Evolutionary conservation across 305 asterid species (phyloP).

Genomic region (Withania somnifera): DNA sequence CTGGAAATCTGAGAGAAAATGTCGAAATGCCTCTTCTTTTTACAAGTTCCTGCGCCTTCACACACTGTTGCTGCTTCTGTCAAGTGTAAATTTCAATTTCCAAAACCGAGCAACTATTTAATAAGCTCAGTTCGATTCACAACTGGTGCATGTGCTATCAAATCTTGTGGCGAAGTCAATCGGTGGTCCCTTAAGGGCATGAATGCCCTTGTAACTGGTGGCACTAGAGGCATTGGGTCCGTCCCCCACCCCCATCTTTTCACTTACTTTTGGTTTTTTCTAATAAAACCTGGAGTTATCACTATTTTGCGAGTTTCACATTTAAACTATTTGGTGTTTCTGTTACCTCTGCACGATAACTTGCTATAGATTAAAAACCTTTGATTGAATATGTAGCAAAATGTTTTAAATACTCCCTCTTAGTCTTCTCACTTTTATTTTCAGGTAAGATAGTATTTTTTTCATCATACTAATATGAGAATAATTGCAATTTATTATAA

Average conservation of each 20-base stretch:
- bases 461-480: no score
- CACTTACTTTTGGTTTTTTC: not conserved
- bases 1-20: not conserved
- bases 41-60: not conserved
- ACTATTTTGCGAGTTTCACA: no score
- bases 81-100: not conserved
- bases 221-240: constrained; percentile 57
- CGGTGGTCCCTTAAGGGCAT: constrained; percentile 50
- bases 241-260: not conserved
- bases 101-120: not conserved
- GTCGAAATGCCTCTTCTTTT: not conserved
- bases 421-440: no score
- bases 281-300: no score
- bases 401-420: no score
- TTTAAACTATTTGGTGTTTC: no score
- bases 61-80: not conserved
- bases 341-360: no score
- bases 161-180: not conserved
- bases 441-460: no score
- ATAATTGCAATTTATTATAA: no score
- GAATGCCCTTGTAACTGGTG: constrained; percentile 58
- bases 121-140: not conserved
- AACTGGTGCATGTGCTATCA: not conserved
- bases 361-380: no score
- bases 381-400: no score